These are phyloP conservation scores for Thelephora ganbajun DNA, from an alignment of 768 basidiomycete species.

Conservation along the genomic window DNA sequence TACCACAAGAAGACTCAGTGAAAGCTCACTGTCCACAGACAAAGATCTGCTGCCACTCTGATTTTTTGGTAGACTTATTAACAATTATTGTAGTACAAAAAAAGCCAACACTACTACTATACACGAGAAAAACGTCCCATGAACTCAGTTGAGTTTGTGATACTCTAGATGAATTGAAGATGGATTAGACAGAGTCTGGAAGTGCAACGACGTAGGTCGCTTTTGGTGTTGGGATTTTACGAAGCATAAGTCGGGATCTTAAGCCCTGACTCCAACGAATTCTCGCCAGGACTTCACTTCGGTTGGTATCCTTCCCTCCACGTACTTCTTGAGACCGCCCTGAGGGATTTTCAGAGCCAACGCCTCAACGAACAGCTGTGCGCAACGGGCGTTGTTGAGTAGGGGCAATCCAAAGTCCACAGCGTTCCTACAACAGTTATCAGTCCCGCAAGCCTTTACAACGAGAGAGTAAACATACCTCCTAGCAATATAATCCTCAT, in stretches of 20 bases:
- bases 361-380: slow-evolving; percentile 82
- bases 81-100: too few relatives aligned
- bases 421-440: slow-evolving; percentile 47
- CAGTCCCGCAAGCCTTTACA: slow-evolving; percentile 3
- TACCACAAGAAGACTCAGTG: slow-evolving; percentile 25
- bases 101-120: too few relatives aligned
- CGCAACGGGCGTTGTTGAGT: slow-evolving; percentile 81
- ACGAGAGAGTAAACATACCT: slow-evolving; percentile 31
- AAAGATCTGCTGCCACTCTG: slow-evolving; percentile 23
- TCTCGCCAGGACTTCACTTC: slow-evolving; percentile 91
- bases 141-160: too few relatives aligned
- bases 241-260: slow-evolving; percentile 7
- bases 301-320: slow-evolving; percentile 77
- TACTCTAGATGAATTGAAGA: too few relatives aligned
- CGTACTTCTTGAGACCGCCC: slow-evolving; percentile 66
- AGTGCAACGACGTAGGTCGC: too few relatives aligned
- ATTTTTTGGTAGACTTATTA: too few relatives aligned
- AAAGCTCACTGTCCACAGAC: slow-evolving; percentile 33
- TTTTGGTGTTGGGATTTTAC: too few relatives aligned
- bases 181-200: too few relatives aligned
- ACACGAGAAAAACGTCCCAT: too few relatives aligned
- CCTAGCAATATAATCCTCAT: slow-evolving; percentile 95
- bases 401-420: slow-evolving; percentile 92
- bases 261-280: slow-evolving; percentile 66
- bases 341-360: slow-evolving; percentile 72